Evolutionary conservation across 1,139 yeast genomes (phyloP).

Genomic region (Chernovozyma sophiae-reginae): DNA sequence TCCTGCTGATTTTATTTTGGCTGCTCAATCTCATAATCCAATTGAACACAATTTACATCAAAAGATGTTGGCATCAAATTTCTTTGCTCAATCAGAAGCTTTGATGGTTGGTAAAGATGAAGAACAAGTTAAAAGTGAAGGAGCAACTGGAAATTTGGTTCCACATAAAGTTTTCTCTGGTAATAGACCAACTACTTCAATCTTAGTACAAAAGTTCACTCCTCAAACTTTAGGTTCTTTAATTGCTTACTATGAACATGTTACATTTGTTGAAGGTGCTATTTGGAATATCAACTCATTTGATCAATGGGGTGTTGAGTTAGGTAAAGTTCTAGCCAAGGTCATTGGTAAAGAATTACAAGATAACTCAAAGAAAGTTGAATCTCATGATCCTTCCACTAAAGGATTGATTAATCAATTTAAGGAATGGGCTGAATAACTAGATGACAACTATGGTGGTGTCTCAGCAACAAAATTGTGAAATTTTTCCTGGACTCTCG

Average conservation of each 20-base stretch:
- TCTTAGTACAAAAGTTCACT: conserved; percentile 90
- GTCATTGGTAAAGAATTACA: conserved; percentile 87
- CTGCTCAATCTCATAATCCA: conserved; percentile 98
- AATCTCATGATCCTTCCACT: conserved; percentile 84
- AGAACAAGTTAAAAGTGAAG: conserved; percentile 82
- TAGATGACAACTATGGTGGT: conserved; percentile 1
- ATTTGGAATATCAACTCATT: conserved; percentile 98
- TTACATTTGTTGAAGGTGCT: conserved; percentile 97
- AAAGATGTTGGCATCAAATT: conserved; percentile 96
- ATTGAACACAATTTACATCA: conserved; percentile 92
- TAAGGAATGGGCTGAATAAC: conserved; percentile 70
- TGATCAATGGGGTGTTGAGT: conserved; percentile 99
- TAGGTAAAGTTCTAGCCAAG: conserved; percentile 97
- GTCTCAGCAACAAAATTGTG: too few relatives aligned
- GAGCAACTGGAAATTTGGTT: conserved; percentile 77
- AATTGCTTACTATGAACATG: conserved; percentile 96
- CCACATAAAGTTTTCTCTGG: conserved; percentile 97
- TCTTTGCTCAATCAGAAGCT: conserved; percentile 98
- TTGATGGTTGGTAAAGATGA: conserved; percentile 93
- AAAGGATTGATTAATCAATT: conserved; percentile 90
- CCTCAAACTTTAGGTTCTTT: conserved; percentile 95
- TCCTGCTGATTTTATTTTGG: conserved; percentile 93
- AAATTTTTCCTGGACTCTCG: too few relatives aligned
- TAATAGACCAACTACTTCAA: conserved; percentile 98
- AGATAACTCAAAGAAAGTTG: conserved; percentile 45